A percentile compares a stretch with the other conserved stretches of the same genome.
These are phyloP conservation scores for Vigna nakashimae DNA, from an alignment of 306 rosid species.

Conservation along the genomic window DNA sequence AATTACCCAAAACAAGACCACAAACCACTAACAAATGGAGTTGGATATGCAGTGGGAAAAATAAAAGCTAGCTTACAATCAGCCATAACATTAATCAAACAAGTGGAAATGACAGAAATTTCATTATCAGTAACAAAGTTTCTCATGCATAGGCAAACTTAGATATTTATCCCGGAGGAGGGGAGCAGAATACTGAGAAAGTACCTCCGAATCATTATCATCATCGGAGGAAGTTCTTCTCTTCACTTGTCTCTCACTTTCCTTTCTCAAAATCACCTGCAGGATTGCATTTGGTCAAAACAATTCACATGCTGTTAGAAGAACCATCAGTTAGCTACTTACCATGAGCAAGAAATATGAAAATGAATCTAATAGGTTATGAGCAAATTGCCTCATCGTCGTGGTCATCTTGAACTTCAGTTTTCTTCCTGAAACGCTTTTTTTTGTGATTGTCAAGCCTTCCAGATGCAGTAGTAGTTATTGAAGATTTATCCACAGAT, in stretches of 20 bases:
- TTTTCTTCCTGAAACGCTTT: slow-evolving; percentile 82
- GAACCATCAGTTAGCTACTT: slow-evolving; percentile 39
- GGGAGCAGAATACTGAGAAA: neutral
- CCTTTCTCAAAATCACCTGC: slow-evolving; percentile 65
- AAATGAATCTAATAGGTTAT: slow-evolving; percentile 45
- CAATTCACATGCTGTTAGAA: slow-evolving; percentile 43
- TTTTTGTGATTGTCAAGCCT: slow-evolving; percentile 54
- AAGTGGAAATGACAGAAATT: slow-evolving; percentile 16
- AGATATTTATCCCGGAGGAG: neutral
- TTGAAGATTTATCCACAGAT: slow-evolving; percentile 44
- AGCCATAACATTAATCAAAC: slow-evolving; percentile 22
- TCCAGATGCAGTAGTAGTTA: slow-evolving; percentile 48
- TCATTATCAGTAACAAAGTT: slow-evolving; percentile 31
- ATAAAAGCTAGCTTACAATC: neutral
- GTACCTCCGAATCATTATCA: slow-evolving; percentile 81
- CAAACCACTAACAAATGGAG: slow-evolving; percentile 31
- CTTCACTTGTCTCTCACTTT: slow-evolving; percentile 66
- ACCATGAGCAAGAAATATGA: slow-evolving; percentile 42
- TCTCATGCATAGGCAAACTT: slow-evolving; percentile 17
- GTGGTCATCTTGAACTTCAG: slow-evolving; percentile 67
- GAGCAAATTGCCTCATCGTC: slow-evolving; percentile 70
- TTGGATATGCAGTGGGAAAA: slow-evolving; percentile 9
- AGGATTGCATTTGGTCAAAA: slow-evolving; percentile 52
- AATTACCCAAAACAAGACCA: slow-evolving; percentile 30
- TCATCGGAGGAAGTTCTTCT: slow-evolving; percentile 65